Base-by-base conservation (phyloP, 2,329 filamentous ascomycete genomes). In the Macrophomina tecta region DNA sequence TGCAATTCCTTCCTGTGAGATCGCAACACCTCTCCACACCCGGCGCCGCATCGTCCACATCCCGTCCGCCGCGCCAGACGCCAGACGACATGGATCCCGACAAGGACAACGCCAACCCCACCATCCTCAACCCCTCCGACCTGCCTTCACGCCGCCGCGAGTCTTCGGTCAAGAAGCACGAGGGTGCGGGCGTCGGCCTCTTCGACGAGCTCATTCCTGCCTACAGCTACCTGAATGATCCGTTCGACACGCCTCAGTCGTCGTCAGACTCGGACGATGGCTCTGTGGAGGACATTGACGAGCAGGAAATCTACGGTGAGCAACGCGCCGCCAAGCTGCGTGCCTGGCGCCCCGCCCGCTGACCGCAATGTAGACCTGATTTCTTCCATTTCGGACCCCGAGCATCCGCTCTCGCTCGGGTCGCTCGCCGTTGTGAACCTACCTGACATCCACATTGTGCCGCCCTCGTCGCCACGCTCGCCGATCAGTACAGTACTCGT, bases 341-440 rank as follows among this genome's bases (percentile, higher is more conserved):
- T n/a, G 34, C 32, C 34, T 14, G 32, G 56, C 12, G 34, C 42
- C n/a, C 53, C 53, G 53, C 30, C 42, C 16, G 53, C 56, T 66
- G 48, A 58, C 65, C 16, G 32, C 55, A 14, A 36, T 69, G 64
- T 70, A 95, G 94, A 99, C 82, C 86, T 99, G 69, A 95, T 99
- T 73, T 92, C 93, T 70, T 91, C 91, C 72, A 97, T 99, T 74
- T 94, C 92, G 30, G 95, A 99, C 78, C 95, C 95, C 1, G 95
- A 99, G 81, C 95, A 99, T 76, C 95, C 95, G 45, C 88, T 97
- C 64, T 97, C 94, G 2, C 87, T 99, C 58, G 95, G 94, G 69
- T 93, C 95, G 73, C 86, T 99, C 48, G 93, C 94, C 40, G 95
- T 99, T 63, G 93, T 99, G 72, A 97, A 96, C 72, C 88, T 99